Evolutionary conservation across 495 filamentous ascomycete species (phyloP).

Genomic region (Aspergillus conjunctus): DNA sequence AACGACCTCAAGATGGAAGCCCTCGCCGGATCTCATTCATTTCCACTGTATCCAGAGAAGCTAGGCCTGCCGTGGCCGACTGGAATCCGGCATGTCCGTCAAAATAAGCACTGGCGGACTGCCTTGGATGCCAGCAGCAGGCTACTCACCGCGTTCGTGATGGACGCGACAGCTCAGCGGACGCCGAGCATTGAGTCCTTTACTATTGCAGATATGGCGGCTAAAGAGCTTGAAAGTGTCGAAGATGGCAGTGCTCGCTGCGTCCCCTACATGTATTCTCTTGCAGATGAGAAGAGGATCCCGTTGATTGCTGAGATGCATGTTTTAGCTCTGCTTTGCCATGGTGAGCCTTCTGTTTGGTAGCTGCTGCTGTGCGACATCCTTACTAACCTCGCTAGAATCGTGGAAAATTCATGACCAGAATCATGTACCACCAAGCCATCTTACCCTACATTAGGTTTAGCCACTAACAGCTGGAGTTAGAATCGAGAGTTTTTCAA

Average conservation of each 20-base stretch:
- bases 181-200: neutral
- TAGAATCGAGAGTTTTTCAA: neutral
- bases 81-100: neutral
- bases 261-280: neutral
- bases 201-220: neutral
- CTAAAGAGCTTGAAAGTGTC: neutral
- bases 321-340: neutral
- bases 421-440: neutral
- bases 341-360: neutral
- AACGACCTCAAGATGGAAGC: neutral
- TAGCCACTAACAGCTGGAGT: neutral
- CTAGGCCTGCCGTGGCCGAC: neutral
- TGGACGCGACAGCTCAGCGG: neutral
- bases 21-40: neutral
- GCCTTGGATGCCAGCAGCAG: neutral
- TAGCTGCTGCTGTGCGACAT: neutral
- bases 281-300: neutral
- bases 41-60: neutral
- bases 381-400: neutral
- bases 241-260: neutral
- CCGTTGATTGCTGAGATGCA: neutral
- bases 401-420: neutral
- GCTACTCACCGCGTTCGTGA: neutral
- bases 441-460: neutral
- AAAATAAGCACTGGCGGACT: neutral